Evolutionary conservation across 495 filamentous ascomycete genomes (phyloP), one percentile per base, ranked within the genome.

Genomic region (Chaetomium fimeti): DNA sequence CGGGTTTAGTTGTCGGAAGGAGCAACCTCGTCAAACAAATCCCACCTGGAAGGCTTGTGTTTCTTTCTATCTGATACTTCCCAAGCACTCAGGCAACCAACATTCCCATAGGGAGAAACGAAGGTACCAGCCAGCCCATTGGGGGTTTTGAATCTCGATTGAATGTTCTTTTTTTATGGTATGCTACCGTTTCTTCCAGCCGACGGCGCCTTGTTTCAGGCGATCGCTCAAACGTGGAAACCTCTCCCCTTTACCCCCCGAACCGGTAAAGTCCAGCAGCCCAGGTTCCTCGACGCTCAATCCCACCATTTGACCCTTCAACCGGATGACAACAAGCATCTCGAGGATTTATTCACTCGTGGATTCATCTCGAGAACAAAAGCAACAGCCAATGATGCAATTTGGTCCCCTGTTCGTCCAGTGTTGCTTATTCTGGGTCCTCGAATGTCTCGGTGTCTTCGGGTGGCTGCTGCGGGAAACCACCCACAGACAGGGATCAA

Each of bases 401-500:
- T 20, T 12, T 25, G 22, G 15, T 8, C 27, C 8, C 48, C 1
- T 6, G 22, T 25, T n/a, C 47, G 16, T 12, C 43, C 43, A 47
- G 43, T 7, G 43, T 47, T 47, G 42, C 42, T 15, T 36, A 11
- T 18, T 43, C 16, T 43, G 40, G 40, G 2, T 15, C 13, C 18
- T 43, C 18, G 13, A 13, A 47, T 20, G 43, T 16, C 2, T 2
- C 40, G 3, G 9, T 5, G 9, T 27, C 3, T 3, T 9, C 4
- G 48, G 22, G 22, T 52, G 48, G 45, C 48, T 48, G 45, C n/a
- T 52, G 48, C 22, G 48, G 48, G 3, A 12, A 13, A 8, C 27
- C 45, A 18, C 5, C n/a, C n/a, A n/a, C n/a, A n/a, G n/a, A n/a
- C 43, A 49, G 29, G n/a, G 27, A 57, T 67, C 66, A 28, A 68